Percentiles rank a stretch among this genome's conserved stretches.
Conservation (phyloP, 345 rosid species). For the Populus euphratica region DNA sequence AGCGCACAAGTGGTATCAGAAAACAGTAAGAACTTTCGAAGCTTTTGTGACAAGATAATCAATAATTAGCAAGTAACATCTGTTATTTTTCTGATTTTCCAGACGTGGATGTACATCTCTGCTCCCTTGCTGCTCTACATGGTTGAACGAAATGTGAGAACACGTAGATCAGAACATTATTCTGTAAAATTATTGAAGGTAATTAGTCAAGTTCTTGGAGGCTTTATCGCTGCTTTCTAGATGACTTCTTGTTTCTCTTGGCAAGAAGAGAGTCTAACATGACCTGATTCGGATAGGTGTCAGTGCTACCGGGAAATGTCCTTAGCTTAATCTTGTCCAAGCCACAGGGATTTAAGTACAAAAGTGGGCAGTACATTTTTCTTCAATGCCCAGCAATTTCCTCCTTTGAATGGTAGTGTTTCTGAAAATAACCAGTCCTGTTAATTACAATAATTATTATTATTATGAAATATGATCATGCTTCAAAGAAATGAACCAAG, state of each 20-base stretch:
- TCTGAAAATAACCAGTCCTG: background rate
- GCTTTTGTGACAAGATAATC: background rate
- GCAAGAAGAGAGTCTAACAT: background rate
- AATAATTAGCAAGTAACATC: background rate
- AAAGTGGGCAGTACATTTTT: constrained; percentile 92
- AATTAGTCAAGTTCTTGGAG: background rate
- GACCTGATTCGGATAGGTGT: constrained; percentile 48
- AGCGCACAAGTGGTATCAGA: constrained; percentile 58
- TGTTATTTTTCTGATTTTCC: constrained; percentile 21
- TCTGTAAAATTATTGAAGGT: constrained; percentile 73
- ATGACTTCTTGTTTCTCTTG: background rate
- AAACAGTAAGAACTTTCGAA: constrained; percentile 54
- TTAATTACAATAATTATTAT: background rate
- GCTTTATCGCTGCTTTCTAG: background rate
- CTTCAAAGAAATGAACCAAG: background rate
- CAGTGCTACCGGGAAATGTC: constrained; percentile 82
- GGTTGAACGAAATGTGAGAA: constrained; percentile 69
- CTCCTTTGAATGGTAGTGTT: constrained; percentile 72
- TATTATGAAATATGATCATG: background rate
- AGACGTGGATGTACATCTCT: constrained; percentile 95
- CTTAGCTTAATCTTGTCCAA: constrained; percentile 79
- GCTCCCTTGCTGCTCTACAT: constrained; percentile 73
- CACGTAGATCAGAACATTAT: constrained; percentile 69
- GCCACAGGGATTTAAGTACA: constrained; percentile 87
- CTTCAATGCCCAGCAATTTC: constrained; percentile 81